Conservation (phyloP, 306 rosid genomes). For the Senna tora region DNA sequence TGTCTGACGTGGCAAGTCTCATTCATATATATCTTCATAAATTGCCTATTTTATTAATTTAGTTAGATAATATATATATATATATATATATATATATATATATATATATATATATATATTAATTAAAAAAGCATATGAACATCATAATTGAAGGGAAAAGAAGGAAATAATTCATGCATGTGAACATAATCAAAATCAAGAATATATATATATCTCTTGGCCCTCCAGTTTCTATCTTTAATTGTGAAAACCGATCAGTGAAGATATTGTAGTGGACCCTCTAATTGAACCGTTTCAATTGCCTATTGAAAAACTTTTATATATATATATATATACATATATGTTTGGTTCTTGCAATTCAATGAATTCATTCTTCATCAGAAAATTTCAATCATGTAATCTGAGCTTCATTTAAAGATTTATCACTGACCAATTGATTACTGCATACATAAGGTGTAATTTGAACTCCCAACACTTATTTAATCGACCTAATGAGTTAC, state of each 20-base stretch:
- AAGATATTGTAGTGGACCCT: slow-evolving; percentile 46
- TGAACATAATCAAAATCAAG: slow-evolving; percentile 45
- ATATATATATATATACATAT: no score
- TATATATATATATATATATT: no score
- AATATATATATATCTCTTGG: slow-evolving; percentile 34
- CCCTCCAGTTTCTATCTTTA: slow-evolving; percentile 15
- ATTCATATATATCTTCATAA: slow-evolving; percentile 27
- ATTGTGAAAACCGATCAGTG: slow-evolving; percentile 24
- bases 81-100: no score
- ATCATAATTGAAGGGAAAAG: slow-evolving; percentile 43
- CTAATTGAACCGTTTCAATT: slow-evolving; percentile 8
- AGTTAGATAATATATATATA: no score
- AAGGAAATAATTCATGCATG: slow-evolving; percentile 38
- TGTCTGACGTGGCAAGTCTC: slow-evolving; percentile 20
- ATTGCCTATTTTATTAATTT: neutral
- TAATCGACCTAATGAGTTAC: no score
- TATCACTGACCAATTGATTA: no score
- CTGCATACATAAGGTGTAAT: no score
- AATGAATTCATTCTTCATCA: no score
- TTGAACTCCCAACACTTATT: no score
- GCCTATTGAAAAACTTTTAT: neutral
- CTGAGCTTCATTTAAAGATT: no score
- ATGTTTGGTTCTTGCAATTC: no score
- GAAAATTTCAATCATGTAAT: no score
- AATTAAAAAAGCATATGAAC: slow-evolving; percentile 27